These are phyloP conservation scores for Lactifluus rugatus DNA, from an alignment of 768 basidiomycete genomes.

Conservation along the genomic window DNA sequence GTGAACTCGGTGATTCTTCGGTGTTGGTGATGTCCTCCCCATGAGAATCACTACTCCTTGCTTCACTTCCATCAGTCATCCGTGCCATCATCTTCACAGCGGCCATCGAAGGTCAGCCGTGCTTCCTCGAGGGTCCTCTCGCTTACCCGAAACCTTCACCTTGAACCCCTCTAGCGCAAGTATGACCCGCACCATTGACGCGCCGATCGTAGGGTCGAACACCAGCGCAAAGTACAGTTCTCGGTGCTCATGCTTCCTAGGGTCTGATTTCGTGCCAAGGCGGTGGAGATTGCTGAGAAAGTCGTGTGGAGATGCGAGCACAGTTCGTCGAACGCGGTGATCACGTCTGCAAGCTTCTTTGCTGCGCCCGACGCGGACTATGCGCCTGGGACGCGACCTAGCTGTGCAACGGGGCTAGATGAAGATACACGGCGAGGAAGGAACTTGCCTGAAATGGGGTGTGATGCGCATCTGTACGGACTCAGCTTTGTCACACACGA, in stretches of 20 bases:
- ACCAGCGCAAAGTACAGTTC: slow-evolving; percentile 53
- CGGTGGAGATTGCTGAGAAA: slow-evolving; percentile 61
- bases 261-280: slow-evolving; percentile 35
- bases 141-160: slow-evolving; percentile 28
- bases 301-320: slow-evolving; percentile 67
- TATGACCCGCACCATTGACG: slow-evolving; percentile 52
- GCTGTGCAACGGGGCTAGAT: slow-evolving; percentile 54
- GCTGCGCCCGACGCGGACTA: slow-evolving; percentile 40
- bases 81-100: slow-evolving; percentile 12
- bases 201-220: slow-evolving; percentile 54
- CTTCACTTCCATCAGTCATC: slow-evolving; percentile 6
- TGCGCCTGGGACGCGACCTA: slow-evolving; percentile 44
- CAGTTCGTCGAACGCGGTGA: slow-evolving; percentile 60
- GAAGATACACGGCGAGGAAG: too few relatives aligned
- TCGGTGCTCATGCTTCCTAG: slow-evolving; percentile 24
- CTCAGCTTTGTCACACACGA: too few relatives aligned
- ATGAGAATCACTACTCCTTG: slow-evolving; percentile 12
- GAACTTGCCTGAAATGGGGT: too few relatives aligned
- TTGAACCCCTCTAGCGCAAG: slow-evolving; percentile 59
- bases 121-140: slow-evolving; percentile 9
- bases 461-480: too few relatives aligned
- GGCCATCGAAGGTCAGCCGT: not conserved
- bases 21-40: slow-evolving; percentile 3
- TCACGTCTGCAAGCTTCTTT: slow-evolving; percentile 52
- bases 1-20: slow-evolving; percentile 8